Evolutionary conservation across 2,329 filamentous ascomycete species (phyloP).

Genomic region (Ambrosiella cleistominuta): DNA sequence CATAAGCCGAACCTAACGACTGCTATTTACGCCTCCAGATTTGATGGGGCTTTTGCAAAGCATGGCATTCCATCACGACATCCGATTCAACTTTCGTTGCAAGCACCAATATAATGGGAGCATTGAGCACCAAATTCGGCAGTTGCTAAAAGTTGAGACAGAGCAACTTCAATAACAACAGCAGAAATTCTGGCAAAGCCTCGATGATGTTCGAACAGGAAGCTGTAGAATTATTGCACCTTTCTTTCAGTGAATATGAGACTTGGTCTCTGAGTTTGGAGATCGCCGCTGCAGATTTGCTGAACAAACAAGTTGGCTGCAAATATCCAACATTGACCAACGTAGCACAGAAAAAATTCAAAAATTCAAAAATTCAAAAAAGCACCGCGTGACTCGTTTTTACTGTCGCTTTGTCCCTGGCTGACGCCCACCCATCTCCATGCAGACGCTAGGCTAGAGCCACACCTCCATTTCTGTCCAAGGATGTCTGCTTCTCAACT

Average conservation of each 20-base stretch:
- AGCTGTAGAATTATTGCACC: too few relatives aligned
- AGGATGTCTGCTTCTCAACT: neutral
- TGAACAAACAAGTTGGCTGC: neutral
- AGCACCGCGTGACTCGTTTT: slow-evolving; percentile 1
- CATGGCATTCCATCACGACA: neutral
- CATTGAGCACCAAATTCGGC: too few relatives aligned
- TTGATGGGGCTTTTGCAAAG: neutral
- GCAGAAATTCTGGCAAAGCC: too few relatives aligned
- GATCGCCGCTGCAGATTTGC: neutral
- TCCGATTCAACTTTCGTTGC: too few relatives aligned
- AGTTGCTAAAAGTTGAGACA: too few relatives aligned
- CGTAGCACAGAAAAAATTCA: neutral
- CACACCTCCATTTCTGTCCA: neutral
- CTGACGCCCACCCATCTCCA: neutral
- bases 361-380: neutral
- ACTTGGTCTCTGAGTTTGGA: too few relatives aligned
- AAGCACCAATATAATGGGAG: too few relatives aligned
- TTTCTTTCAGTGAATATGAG: too few relatives aligned
- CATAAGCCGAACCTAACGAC: neutral
- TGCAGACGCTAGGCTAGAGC: neutral
- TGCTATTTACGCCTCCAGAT: neutral
- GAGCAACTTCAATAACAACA: too few relatives aligned
- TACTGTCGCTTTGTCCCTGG: neutral
- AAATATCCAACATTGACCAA: neutral
- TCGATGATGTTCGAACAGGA: too few relatives aligned